Conservation (phyloP, 1,284 basidiomycete species). For the Hemileia vastatrix region DNA sequence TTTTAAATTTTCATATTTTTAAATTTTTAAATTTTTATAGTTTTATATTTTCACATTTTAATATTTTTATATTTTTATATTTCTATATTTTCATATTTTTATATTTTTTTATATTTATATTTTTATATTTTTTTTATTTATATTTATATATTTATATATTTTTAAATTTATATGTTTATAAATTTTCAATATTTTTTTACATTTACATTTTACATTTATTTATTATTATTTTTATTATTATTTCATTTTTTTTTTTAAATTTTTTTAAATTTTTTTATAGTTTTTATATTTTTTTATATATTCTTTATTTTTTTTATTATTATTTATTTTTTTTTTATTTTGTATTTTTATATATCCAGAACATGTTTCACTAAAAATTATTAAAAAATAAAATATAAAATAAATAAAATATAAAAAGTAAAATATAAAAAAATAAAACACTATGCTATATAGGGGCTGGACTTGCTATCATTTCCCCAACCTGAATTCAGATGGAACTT, state of each 20-base stretch:
- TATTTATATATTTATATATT: background rate
- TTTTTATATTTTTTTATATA: constrained; percentile 1
- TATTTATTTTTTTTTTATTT: constrained; percentile 6
- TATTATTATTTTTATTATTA: background rate
- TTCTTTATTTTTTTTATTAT: background rate
- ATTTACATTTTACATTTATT: background rate
- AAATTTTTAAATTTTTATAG: background rate
- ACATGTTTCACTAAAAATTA: too few species aligned
- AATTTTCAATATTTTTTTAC: background rate
- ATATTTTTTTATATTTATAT: background rate
- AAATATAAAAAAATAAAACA: too few species aligned
- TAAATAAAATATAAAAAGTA: too few species aligned
- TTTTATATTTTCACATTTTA: too few species aligned
- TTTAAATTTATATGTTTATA: background rate
- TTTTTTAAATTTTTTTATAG: background rate
- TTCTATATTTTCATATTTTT: background rate
- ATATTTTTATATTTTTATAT: background rate
- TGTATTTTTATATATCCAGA: too few species aligned
- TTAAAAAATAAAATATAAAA: too few species aligned
- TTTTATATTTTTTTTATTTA: background rate
- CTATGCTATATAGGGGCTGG: too few species aligned
- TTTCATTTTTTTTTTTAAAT: background rate
- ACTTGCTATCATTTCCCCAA: too few species aligned
- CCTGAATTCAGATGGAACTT: too few species aligned
- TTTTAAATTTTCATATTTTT: constrained; percentile 1